A percentile compares a stretch with the other conserved stretches of the same genome.
phyloP scores from a whole-genome alignment of 2,329 filamentous ascomycete genomes.

The Parafenestella ontariensis region DNA sequence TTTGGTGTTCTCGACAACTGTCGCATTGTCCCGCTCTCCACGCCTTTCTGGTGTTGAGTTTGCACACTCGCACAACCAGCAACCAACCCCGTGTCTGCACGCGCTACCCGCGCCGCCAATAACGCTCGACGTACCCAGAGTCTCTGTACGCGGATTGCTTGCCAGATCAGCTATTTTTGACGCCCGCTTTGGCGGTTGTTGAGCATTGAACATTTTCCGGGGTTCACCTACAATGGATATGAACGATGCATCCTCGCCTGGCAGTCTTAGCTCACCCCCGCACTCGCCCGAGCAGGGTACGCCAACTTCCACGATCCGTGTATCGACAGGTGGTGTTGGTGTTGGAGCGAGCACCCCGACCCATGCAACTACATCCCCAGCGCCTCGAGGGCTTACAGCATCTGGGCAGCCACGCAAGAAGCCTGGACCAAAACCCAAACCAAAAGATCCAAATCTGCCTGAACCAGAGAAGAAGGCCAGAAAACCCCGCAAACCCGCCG shows the following conservation, averaged over 20 bases:
- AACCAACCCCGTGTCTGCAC: slow-evolving; percentile 7
- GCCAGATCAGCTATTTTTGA: background rate
- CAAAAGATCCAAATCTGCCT: slow-evolving; percentile 43
- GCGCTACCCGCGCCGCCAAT: background rate
- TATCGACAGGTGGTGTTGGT: slow-evolving; percentile 39
- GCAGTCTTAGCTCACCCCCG: slow-evolving; percentile 47
- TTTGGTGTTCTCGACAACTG: slow-evolving; percentile 44
- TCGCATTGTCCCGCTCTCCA: slow-evolving; percentile 32
- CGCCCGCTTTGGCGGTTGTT: background rate
- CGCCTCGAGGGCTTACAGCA: slow-evolving; percentile 42
- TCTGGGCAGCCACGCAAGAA: slow-evolving; percentile 50
- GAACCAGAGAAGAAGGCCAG: slow-evolving; percentile 53
- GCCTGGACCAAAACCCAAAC: slow-evolving; percentile 53
- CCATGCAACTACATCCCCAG: slow-evolving; percentile 39
- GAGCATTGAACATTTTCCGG: slow-evolving; percentile 7
- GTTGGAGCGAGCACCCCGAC: slow-evolving; percentile 37
- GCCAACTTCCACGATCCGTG: slow-evolving; percentile 42
- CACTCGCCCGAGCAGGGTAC: slow-evolving; percentile 47
- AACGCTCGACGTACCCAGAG: slow-evolving; percentile 1
- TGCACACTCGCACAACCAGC: slow-evolving; percentile 26
- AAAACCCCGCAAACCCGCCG: slow-evolving; percentile 54
- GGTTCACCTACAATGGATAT: slow-evolving; percentile 39
- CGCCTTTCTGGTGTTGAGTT: slow-evolving; percentile 45
- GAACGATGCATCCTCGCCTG: slow-evolving; percentile 45
- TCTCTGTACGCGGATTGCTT: background rate